Conservation (phyloP, 768 basidiomycete genomes). For the Candolleomyces eurysporus region DNA sequence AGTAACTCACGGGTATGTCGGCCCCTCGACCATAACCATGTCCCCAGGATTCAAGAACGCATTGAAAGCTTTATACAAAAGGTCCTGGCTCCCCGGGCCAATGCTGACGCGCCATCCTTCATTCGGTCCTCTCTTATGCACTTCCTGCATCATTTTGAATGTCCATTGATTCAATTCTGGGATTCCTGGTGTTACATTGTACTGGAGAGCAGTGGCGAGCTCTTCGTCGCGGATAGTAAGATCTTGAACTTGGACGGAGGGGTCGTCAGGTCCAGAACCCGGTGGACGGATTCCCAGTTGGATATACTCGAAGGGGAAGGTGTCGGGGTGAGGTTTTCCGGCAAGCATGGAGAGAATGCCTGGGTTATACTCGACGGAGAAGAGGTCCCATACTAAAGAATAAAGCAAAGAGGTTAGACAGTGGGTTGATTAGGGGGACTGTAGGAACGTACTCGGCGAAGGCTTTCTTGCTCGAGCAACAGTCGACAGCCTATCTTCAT, state of each 20-base stretch:
- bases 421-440: no score
- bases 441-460: background rate
- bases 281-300: slow-evolving; percentile 48
- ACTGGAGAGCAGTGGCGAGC: slow-evolving; percentile 60
- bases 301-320: slow-evolving; percentile 76
- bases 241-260: slow-evolving; percentile 18
- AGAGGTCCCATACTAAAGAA: slow-evolving; percentile 47
- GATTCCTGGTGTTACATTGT: slow-evolving; percentile 61
- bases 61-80: slow-evolving; percentile 73
- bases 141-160: slow-evolving; percentile 52
- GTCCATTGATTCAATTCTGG: slow-evolving; percentile 55
- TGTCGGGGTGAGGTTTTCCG: slow-evolving; percentile 76
- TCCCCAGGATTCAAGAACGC: slow-evolving; percentile 77
- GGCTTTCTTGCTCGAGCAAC: background rate
- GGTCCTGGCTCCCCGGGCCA: slow-evolving; percentile 75
- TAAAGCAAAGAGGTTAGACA: background rate
- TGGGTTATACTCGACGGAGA: slow-evolving; percentile 62
- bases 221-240: slow-evolving; percentile 50
- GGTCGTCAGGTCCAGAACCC: slow-evolving; percentile 23
- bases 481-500: background rate
- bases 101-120: slow-evolving; percentile 66
- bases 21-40: slow-evolving; percentile 75
- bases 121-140: slow-evolving; percentile 47
- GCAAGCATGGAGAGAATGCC: slow-evolving; percentile 69
- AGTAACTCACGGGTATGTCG: slow-evolving; percentile 62